These are phyloP conservation scores for Vigna angularis DNA, from an alignment of 306 rosid genomes.

Conservation along the genomic window DNA sequence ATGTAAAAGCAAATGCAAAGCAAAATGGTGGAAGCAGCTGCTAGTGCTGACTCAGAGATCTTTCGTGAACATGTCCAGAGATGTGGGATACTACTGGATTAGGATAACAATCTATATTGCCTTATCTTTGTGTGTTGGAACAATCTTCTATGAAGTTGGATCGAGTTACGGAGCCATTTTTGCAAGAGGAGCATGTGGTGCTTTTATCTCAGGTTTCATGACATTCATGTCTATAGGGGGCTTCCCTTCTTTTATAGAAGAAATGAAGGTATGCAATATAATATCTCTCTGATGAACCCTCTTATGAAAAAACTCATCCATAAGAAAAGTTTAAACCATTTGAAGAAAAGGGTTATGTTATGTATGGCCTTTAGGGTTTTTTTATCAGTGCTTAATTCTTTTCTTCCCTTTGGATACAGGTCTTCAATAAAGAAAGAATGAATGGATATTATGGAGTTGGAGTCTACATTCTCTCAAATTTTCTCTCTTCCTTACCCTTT, in stretches of 20 bases:
- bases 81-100: constrained; percentile 91
- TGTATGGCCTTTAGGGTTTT: not conserved
- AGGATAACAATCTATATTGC: constrained; percentile 66
- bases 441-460: constrained; percentile 79
- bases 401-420: constrained; percentile 50
- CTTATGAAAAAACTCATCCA: too few species aligned
- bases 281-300: too few species aligned
- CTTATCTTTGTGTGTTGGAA: constrained; percentile 78
- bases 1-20: constrained; percentile 57
- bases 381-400: not conserved
- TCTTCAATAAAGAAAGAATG: constrained; percentile 75
- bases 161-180: constrained; percentile 65
- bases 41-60: constrained; percentile 76
- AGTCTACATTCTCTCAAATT: constrained; percentile 74
- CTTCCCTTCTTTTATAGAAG: constrained; percentile 95
- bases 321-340: constrained; percentile 1
- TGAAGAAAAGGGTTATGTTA: not conserved
- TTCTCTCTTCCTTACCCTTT: constrained; percentile 85
- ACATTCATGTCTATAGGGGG: constrained; percentile 96
- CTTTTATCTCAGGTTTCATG: constrained; percentile 89
- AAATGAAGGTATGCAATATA: constrained; percentile 71
- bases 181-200: constrained; percentile 91
- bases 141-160: constrained; percentile 71
- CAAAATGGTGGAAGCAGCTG: constrained; percentile 90
- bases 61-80: constrained; percentile 87